Conservation (phyloP, 140 eudicot genomes). For the Flaveria floridana region DNA sequence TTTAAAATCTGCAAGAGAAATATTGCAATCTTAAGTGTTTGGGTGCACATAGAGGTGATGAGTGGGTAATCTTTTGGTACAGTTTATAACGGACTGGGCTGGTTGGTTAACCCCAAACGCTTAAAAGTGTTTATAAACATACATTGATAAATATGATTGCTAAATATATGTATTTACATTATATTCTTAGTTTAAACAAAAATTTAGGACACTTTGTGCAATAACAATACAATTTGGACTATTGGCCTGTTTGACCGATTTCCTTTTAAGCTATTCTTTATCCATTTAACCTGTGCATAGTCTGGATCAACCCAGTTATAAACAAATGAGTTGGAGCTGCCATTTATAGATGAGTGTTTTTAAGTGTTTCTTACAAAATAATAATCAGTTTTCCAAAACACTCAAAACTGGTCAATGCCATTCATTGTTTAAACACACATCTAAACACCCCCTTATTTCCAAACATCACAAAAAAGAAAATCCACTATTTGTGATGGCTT, state of each 20-base stretch:
- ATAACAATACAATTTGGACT: not conserved
- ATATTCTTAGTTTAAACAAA: not conserved
- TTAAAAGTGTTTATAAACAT: not conserved
- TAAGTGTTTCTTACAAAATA: not conserved
- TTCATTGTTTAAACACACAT: not conserved
- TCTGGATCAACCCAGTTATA: not conserved
- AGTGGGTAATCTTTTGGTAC: not conserved
- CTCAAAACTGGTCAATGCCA: not conserved
- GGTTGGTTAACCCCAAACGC: not conserved
- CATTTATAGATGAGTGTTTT: not conserved
- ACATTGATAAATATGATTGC: not conserved
- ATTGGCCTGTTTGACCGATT: not conserved
- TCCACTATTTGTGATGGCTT: not conserved
- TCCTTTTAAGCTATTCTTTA: constrained; percentile 5
- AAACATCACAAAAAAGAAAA: not conserved
- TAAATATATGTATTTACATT: not conserved
- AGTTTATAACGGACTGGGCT: not conserved
- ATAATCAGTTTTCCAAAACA: not conserved
- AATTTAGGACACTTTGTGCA: not conserved
- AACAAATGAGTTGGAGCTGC: not conserved
- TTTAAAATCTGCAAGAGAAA: not conserved
- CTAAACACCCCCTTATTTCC: not conserved
- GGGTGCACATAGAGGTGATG: not conserved
- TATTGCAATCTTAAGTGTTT: not conserved
- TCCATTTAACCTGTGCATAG: not conserved